Percentiles rank a stretch among this genome's conserved stretches.
These are phyloP conservation scores for Nicotiana attenuata DNA, from an alignment of 257 asterid species.

Conservation along the genomic window DNA sequence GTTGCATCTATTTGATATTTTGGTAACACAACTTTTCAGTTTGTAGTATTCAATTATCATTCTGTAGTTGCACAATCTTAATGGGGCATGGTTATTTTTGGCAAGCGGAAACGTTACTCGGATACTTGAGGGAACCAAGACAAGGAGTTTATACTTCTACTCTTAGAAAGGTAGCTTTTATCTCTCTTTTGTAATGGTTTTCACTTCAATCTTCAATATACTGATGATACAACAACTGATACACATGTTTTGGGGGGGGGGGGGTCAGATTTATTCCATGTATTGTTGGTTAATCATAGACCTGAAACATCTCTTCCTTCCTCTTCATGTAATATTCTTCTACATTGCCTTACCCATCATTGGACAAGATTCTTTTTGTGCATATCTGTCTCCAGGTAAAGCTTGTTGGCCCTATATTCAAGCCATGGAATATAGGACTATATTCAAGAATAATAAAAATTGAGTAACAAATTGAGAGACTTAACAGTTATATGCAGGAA, in stretches of 20 bases:
- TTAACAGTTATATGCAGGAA: neutral
- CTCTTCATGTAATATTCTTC: constrained; percentile 6
- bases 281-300: constrained; percentile 1
- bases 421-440: neutral
- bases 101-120: too few species aligned
- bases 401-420: neutral
- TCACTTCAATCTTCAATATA: neutral
- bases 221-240: neutral
- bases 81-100: too few species aligned
- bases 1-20: too few species aligned
- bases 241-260: neutral
- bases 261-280: neutral
- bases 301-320: constrained; percentile 7
- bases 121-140: too few species aligned
- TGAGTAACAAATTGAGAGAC: neutral
- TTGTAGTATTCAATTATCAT: too few species aligned
- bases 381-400: constrained; percentile 19
- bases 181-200: neutral
- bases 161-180: too few species aligned
- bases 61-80: too few species aligned
- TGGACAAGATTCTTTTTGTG: constrained; percentile 8
- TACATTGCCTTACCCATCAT: constrained; percentile 21
- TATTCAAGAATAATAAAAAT: neutral
- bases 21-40: too few species aligned
- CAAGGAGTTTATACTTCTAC: too few species aligned